A percentile compares a stretch with the other conserved stretches of the same genome.
phyloP scores from a whole-genome alignment of 2,329 filamentous ascomycete genomes.

The Aspergillus sp. region DNA sequence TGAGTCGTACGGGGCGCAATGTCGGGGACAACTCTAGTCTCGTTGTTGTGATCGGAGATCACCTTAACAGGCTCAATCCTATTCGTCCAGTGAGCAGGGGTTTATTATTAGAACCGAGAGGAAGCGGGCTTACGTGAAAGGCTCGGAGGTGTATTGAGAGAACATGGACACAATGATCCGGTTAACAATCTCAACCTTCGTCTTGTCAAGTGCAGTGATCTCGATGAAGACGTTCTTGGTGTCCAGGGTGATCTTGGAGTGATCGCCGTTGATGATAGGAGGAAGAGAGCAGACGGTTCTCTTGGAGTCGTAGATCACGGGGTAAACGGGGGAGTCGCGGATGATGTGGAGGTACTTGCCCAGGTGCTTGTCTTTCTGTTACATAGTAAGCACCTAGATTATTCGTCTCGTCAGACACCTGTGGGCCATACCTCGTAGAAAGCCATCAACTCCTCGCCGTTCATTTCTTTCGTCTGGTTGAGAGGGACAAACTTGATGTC shows the following conservation, averaged over 20 bases:
- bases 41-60: constrained; percentile 84
- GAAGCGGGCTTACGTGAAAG: constrained; percentile 65
- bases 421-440: constrained; percentile 70
- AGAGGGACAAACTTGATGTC: constrained; percentile 88
- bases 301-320: constrained; percentile 91
- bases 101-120: not conserved
- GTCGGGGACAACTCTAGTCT: constrained; percentile 78
- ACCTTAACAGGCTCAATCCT: constrained; percentile 87
- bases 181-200: constrained; percentile 93
- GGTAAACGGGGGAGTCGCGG: constrained; percentile 88
- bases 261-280: constrained; percentile 96
- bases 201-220: constrained; percentile 92
- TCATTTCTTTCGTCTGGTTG: constrained; percentile 89
- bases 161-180: constrained; percentile 98
- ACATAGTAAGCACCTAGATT: constrained; percentile 16
- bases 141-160: constrained; percentile 82
- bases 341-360: constrained; percentile 93
- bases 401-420: not conserved
- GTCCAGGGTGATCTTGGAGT: constrained; percentile 90
- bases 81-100: constrained; percentile 8
- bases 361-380: constrained; percentile 82
- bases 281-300: constrained; percentile 86
- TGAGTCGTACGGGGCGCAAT: constrained; percentile 74
- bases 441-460: constrained; percentile 82
- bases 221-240: constrained; percentile 97